Evolutionary conservation across 2,329 filamentous ascomycete genomes (phyloP), one percentile per base, ranked within the genome.

Genomic region (Pseudopithomyces maydicus): DNA sequence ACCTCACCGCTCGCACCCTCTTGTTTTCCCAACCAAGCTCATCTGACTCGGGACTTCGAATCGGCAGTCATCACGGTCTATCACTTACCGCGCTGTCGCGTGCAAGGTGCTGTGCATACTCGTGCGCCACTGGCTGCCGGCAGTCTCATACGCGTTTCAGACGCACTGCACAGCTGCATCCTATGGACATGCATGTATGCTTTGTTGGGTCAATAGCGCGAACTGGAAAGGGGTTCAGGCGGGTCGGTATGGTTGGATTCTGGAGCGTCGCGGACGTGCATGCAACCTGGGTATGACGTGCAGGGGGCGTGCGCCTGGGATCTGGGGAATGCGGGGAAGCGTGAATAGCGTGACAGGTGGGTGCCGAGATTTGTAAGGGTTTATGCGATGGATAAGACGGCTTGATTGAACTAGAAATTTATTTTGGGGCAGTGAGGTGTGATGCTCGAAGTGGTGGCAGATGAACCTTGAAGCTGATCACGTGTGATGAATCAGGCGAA

Each of bases 131-230:
- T 51, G 38, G 26, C 20, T 33, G 36, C n/a, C n/a, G 12, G 35
- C 20, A 17, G 54, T 52, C 47, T 56, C 54, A 56, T 26, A 23
- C 17, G 41, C 14, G 54, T 56, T 56, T 56, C 47, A 56, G 23
- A 6, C 23, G 22, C 33, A 17, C 23, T 22, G 22, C 23, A 22
- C 33, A 17, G 11, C 32, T 51, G 54, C 41, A 56, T 48, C 54
- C 47, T 47, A 17, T 48, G 42, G 46, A 38, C 19, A 29, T 36
- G 39, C 29, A 29, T 20, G 29, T 23, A 49, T 20, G 17, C 23
- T 5, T 29, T 43, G 46, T 47, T 19, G 39, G 42, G 19, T 45
- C 6, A 20, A n/a, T 26, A 41, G 7, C 26, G 14, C 32, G 32
- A 32, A n/a, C n/a, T 46, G 42, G 20, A 22, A 7, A 23, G 36